A percentile compares a stretch with the other conserved stretches of the same genome.
Conservation (phyloP, 192 early-diverging fungal genomes). For the Entophlyctis luteolus region DNA sequence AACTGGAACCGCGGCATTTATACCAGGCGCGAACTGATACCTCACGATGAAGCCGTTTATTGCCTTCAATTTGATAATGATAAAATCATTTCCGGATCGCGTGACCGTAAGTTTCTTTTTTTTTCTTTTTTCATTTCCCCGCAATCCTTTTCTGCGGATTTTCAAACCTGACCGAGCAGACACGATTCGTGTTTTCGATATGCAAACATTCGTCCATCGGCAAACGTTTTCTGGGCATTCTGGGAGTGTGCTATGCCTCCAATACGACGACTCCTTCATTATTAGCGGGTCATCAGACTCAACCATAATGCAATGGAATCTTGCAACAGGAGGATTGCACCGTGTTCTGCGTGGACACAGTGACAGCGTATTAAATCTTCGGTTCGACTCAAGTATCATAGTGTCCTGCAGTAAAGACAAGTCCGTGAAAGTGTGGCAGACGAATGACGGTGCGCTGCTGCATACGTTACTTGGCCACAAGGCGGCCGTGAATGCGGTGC, state of each 20-base stretch:
- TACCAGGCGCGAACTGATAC: conserved; percentile 51
- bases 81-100: conserved; percentile 74
- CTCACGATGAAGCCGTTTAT: conserved; percentile 84
- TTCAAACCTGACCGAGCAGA: conserved; percentile 22
- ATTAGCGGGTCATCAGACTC: conserved; percentile 83
- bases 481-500: conserved; percentile 81
- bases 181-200: conserved; percentile 72
- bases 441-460: conserved; percentile 55
- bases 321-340: conserved; percentile 48
- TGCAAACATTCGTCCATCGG: conserved; percentile 49
- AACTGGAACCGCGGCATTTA: conserved; percentile 73
- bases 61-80: conserved; percentile 72
- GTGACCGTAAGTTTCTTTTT: conserved; percentile 37
- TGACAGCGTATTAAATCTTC: conserved; percentile 46
- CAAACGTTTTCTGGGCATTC: conserved; percentile 65
- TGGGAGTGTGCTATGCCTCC: conserved; percentile 82
- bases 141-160: neutral
- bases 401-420: conserved; percentile 52
- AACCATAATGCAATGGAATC: conserved; percentile 72
- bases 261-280: conserved; percentile 62
- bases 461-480: conserved; percentile 62
- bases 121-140: neutral
- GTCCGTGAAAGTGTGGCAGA: conserved; percentile 71
- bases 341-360: conserved; percentile 36
- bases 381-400: conserved; percentile 36